phyloP scores from a whole-genome alignment of 2,329 filamentous ascomycete species.

The Verticillium klebahnii region DNA sequence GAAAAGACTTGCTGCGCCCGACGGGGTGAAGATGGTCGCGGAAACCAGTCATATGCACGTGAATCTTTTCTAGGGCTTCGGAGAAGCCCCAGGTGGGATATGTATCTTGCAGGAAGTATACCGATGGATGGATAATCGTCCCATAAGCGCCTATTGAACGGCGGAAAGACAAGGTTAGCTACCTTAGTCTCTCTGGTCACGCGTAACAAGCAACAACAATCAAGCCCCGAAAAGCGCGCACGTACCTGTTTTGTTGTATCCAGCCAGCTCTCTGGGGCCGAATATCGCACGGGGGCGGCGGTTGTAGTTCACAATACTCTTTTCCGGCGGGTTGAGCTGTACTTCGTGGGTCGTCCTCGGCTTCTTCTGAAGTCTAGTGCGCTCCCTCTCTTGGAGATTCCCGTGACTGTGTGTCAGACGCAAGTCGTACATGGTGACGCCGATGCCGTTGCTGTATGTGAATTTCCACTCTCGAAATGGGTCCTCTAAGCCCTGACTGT shows the following conservation, averaged over 20 bases:
- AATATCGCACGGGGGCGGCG: not conserved
- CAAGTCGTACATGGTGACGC: conserved; percentile 7
- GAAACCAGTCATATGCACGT: not conserved
- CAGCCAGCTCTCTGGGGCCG: not conserved
- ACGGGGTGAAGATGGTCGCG: not conserved
- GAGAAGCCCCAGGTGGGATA: conserved; percentile 4
- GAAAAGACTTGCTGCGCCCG: not conserved
- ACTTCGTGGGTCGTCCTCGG: not conserved
- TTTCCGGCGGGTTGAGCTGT: conserved; percentile 1
- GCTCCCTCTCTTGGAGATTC: conserved; percentile 2
- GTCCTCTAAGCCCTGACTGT: not conserved
- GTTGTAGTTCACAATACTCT: not conserved
- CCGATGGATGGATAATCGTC: conserved; percentile 8
- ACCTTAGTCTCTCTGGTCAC: no score
- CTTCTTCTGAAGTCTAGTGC: conserved; percentile 2
- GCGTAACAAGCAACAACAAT: no score
- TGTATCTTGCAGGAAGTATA: conserved; percentile 7
- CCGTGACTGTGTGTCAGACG: conserved; percentile 1
- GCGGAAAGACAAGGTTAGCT: not conserved
- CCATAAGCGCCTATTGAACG: not conserved
- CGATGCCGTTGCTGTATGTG: conserved; percentile 1
- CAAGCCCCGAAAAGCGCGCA: not conserved
- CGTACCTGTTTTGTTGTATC: not conserved
- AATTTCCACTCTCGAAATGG: conserved; percentile 3
- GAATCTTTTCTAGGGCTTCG: not conserved